These are phyloP conservation scores for Xylariaceae sp. DNA, from an alignment of 2,329 filamentous ascomycete species.

Conservation along the genomic window DNA sequence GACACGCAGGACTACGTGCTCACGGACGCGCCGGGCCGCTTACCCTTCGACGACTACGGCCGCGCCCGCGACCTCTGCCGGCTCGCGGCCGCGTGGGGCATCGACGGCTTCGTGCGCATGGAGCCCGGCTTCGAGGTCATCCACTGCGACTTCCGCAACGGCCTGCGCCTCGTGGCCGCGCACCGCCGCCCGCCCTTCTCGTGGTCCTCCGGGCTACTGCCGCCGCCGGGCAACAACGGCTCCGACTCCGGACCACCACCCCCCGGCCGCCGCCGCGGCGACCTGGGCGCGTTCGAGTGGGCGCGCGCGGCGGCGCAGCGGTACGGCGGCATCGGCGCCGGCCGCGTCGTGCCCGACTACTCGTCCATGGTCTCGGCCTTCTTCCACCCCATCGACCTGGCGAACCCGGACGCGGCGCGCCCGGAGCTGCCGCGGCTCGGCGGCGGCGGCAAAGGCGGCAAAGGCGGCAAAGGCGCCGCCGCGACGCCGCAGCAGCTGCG, in stretches of 20 bases:
- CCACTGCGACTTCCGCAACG: constrained; percentile 34
- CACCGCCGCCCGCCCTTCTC: constrained; percentile 17
- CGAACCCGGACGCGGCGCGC: constrained; percentile 29
- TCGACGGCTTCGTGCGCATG: constrained; percentile 4
- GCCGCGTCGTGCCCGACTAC: constrained; percentile 37
- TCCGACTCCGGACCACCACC: too few relatives aligned
- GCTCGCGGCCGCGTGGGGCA: neutral
- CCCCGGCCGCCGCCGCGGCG: neutral
- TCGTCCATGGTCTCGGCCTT: constrained; percentile 44
- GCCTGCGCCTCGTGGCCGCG: constrained; percentile 30
- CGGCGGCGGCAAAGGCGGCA: too few relatives aligned
- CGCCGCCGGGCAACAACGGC: constrained; percentile 9
- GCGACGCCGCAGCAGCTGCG: constrained; percentile 23
- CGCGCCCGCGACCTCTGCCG: constrained; percentile 39
- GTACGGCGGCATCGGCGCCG: constrained; percentile 37
- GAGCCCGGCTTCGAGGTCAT: constrained; percentile 6
- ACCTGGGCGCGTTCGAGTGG: constrained; percentile 27
- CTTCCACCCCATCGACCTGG: constrained; percentile 44
- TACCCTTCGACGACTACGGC: constrained; percentile 34
- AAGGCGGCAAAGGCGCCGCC: too few relatives aligned
- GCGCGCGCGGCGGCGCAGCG: constrained; percentile 33
- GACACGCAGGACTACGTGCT: constrained; percentile 61
- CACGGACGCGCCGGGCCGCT: constrained; percentile 27
- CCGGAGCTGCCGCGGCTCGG: constrained; percentile 28
- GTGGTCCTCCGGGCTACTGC: too few relatives aligned